A percentile compares a stretch with the other conserved stretches of the same genome.
Conservation (phyloP, 345 rosid genomes). For the Abelmoschus esculentus region DNA sequence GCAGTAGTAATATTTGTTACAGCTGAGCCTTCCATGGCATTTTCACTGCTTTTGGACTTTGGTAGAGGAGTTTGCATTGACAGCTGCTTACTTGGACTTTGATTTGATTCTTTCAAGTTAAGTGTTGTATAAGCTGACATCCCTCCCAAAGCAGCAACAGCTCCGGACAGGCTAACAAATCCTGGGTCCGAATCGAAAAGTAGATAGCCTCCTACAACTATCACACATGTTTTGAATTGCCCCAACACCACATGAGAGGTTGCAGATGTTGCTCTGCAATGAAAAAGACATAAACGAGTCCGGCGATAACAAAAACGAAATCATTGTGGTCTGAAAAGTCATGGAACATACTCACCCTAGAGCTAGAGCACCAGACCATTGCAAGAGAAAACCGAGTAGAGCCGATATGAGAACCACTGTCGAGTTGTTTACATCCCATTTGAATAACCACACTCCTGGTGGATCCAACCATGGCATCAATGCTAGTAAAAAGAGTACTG, state of each 20-base stretch:
- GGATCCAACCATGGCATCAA: constrained; percentile 96
- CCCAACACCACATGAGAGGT: constrained; percentile 90
- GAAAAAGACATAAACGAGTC: background rate
- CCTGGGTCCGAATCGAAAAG: constrained; percentile 74
- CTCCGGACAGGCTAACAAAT: constrained; percentile 70
- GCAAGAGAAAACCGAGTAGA: constrained; percentile 83
- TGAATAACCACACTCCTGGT: constrained; percentile 67
- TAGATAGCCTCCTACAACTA: constrained; percentile 72
- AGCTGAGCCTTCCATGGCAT: constrained; percentile 12
- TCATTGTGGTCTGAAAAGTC: background rate
- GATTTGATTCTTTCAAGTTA: constrained; percentile 37
- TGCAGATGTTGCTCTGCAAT: constrained; percentile 83
- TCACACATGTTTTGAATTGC: constrained; percentile 88
- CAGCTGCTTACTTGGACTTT: constrained; percentile 32
- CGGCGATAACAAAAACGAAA: background rate
- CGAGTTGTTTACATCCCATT: constrained; percentile 69
- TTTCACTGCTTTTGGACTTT: constrained; percentile 34
- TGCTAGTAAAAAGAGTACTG: constrained; percentile 70
- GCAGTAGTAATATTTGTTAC: constrained; percentile 4
- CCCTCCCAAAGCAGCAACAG: constrained; percentile 61
- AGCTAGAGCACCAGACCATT: constrained; percentile 96
- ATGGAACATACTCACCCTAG: constrained; percentile 50
- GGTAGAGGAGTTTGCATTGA: constrained; percentile 30
- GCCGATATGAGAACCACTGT: constrained; percentile 65
- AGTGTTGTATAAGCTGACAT: constrained; percentile 73